phyloP scores from a whole-genome alignment of 176 grass and related monocot species.

The Hyparrhenia diplandra region DNA sequence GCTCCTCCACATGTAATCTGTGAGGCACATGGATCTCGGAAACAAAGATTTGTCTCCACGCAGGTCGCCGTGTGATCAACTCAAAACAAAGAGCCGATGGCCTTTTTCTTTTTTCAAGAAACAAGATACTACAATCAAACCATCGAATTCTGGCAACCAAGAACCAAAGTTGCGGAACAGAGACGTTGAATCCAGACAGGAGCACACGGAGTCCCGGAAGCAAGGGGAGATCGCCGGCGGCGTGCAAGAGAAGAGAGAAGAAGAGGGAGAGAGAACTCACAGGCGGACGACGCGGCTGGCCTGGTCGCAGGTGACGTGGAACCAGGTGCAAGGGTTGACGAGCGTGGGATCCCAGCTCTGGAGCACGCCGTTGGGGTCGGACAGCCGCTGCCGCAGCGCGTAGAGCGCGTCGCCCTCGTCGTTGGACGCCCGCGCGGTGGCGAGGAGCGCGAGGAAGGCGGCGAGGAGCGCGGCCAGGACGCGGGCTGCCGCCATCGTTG shows the following conservation, averaged over 20 bases:
- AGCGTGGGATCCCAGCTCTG: slow-evolving; percentile 97
- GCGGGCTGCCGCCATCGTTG: slow-evolving; percentile 46
- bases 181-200: not conserved
- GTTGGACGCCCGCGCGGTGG: slow-evolving; percentile 46
- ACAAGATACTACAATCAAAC: not conserved
- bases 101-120: not conserved
- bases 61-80: not conserved
- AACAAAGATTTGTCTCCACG: not conserved
- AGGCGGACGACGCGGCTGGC: slow-evolving; percentile 77
- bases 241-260: not conserved
- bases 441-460: slow-evolving; percentile 29
- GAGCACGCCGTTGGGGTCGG: slow-evolving; percentile 85
- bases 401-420: slow-evolving; percentile 72
- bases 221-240: not conserved
- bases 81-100: not conserved
- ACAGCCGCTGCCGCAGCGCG: slow-evolving; percentile 66
- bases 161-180: not conserved
- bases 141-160: not conserved
- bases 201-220: not conserved
- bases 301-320: slow-evolving; percentile 84
- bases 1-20: not conserved
- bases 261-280: slow-evolving; percentile 18
- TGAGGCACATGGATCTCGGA: not conserved
- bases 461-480: slow-evolving; percentile 36
- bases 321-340: slow-evolving; percentile 99